Conservation (phyloP, 176 grass and related monocot species). For the Guadua angustifolia region DNA sequence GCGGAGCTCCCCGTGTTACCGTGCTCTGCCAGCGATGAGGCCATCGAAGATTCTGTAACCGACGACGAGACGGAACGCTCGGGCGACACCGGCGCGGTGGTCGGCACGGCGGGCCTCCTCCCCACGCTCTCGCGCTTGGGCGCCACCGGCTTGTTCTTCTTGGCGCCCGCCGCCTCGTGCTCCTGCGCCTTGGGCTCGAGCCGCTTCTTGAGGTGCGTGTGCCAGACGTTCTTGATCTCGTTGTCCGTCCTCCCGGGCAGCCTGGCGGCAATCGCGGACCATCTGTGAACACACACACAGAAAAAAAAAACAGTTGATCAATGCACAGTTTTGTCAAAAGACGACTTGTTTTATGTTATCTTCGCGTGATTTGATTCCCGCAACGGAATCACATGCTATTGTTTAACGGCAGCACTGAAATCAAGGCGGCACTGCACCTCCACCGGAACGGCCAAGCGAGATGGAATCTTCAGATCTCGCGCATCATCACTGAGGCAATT, state of each 20-base stretch:
- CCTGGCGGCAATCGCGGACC: conserved; percentile 82
- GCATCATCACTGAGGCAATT: conserved; percentile 48
- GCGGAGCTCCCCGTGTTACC: conserved; percentile 41
- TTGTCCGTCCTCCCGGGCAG: conserved; percentile 85
- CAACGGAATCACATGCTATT: background rate
- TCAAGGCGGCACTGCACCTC: background rate
- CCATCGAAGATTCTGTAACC: conserved; percentile 54
- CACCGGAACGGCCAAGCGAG: conserved; percentile 32
- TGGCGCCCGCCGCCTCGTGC: conserved; percentile 11
- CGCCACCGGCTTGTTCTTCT: conserved; percentile 37
- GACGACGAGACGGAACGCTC: conserved; percentile 61
- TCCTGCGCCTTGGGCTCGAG: conserved; percentile 37
- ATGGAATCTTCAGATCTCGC: conserved; percentile 54
- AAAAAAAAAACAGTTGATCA: conserved; percentile 39
- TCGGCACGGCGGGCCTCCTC: background rate
- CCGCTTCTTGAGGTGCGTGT: conserved; percentile 90
- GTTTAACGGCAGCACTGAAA: conserved; percentile 48
- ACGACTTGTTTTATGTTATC: conserved; percentile 22
- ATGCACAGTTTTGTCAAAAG: background rate
- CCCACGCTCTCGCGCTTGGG: conserved; percentile 23
- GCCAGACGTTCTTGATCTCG: conserved; percentile 97
- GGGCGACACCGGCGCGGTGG: conserved; percentile 41
- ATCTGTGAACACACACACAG: conserved; percentile 47
- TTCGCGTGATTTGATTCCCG: conserved; percentile 49
- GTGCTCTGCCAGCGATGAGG: conserved; percentile 47